Conservation (phyloP, 306 rosid genomes). For the Crataegus laevigata region DNA sequence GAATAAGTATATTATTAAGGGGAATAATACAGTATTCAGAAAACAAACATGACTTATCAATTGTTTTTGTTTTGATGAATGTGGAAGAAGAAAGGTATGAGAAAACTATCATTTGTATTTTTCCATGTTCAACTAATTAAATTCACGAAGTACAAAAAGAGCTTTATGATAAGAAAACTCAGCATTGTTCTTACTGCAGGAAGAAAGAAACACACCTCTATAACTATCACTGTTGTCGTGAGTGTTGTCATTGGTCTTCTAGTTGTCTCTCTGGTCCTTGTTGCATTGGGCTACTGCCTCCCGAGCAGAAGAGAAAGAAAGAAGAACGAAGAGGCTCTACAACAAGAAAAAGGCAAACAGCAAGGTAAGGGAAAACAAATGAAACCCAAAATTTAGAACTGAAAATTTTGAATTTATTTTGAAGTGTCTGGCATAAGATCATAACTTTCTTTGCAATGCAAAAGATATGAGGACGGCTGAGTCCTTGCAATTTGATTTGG, state of each 20-base stretch:
- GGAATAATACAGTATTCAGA: too few species aligned
- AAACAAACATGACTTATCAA: too few species aligned
- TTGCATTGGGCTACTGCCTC: not conserved
- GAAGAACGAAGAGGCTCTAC: too few species aligned
- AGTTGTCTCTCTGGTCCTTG: not conserved
- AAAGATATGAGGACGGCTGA: not conserved
- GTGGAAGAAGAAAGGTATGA: too few species aligned
- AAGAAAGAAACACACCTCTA: not conserved
- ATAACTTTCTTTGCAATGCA: not conserved
- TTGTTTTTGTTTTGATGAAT: too few species aligned
- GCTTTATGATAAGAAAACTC: too few species aligned
- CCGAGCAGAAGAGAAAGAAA: not conserved
- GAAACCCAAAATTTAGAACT: not conserved
- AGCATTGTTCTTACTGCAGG: not conserved
- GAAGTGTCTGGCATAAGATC: not conserved
- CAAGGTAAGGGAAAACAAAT: not conserved
- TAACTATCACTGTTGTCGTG: not conserved
- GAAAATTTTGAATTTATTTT: not conserved
- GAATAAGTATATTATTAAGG: too few species aligned
- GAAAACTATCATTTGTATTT: too few species aligned
- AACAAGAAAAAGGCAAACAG: not conserved
- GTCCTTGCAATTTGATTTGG: slow-evolving; percentile 19
- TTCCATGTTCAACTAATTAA: too few species aligned
- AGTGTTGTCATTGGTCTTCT: not conserved
- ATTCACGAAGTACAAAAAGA: too few species aligned